phyloP scores from a whole-genome alignment of 2,329 filamentous ascomycete species.

The Chaetoscypha palmicola region DNA sequence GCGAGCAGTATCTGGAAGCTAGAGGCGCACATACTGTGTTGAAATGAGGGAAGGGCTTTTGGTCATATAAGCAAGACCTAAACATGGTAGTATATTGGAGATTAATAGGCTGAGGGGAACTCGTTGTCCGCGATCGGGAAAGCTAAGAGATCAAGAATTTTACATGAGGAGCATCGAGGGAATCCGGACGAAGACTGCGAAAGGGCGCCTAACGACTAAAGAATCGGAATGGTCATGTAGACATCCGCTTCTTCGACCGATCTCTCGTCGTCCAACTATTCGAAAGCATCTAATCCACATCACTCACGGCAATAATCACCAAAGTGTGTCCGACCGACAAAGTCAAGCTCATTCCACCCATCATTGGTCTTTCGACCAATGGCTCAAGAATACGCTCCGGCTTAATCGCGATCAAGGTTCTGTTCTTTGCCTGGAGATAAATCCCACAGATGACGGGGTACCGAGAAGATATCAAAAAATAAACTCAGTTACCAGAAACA shows the following conservation, averaged over 20 bases:
- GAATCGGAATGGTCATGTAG: not conserved
- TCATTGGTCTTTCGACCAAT: slow-evolving; percentile 67
- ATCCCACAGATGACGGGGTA: slow-evolving; percentile 56
- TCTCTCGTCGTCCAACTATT: not conserved
- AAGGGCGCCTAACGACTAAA: too few relatives aligned
- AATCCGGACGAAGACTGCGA: too few relatives aligned
- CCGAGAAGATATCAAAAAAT: slow-evolving; percentile 65
- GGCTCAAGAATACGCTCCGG: slow-evolving; percentile 92
- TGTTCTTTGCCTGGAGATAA: slow-evolving; percentile 63
- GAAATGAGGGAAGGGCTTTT: slow-evolving; percentile 24
- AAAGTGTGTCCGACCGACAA: slow-evolving; percentile 43
- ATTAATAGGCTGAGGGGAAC: too few relatives aligned
- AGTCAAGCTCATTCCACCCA: slow-evolving; percentile 96
- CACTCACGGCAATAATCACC: not conserved
- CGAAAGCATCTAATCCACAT: not conserved
- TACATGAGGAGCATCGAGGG: not conserved
- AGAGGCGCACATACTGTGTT: slow-evolving; percentile 82
- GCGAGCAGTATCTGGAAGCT: slow-evolving; percentile 83
- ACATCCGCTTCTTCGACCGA: not conserved
- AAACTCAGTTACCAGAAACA: slow-evolving; percentile 53
- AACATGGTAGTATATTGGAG: too few relatives aligned
- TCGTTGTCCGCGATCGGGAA: too few relatives aligned
- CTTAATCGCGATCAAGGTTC: slow-evolving; percentile 84
- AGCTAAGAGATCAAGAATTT: too few relatives aligned
- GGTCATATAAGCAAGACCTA: too few relatives aligned